Percentiles rank a stretch among this genome's conserved stretches.
Evolutionary conservation across 306 rosid species (phyloP).

Genomic region (Sicyos baderoa): DNA sequence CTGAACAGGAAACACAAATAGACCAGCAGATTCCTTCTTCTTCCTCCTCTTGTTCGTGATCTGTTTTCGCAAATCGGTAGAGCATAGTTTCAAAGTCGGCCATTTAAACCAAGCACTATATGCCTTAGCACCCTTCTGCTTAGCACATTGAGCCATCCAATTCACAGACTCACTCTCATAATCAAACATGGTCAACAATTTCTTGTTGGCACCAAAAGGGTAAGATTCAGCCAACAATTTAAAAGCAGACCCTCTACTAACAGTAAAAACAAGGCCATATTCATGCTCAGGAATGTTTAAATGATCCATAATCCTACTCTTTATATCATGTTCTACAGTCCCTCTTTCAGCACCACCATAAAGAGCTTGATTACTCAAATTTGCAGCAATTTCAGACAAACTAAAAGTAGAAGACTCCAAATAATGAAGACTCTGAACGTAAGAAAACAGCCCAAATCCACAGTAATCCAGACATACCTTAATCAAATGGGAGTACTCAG

Average conservation of each 20-base stretch:
- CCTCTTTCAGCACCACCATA: constrained; percentile 94
- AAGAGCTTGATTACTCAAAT: constrained; percentile 84
- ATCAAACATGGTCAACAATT: constrained; percentile 85
- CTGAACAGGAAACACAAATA: constrained; percentile 36
- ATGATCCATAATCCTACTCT: constrained; percentile 82
- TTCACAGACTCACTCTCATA: constrained; percentile 91
- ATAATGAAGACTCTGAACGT: constrained; percentile 79
- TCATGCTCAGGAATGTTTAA: constrained; percentile 92
- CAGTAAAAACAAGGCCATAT: constrained; percentile 94
- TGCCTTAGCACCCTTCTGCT: constrained; percentile 86
- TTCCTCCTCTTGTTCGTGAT: constrained; percentile 43
- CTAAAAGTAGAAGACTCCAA: constrained; percentile 98
- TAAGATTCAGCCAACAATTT: constrained; percentile 77
- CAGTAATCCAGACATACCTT: constrained; percentile 93
- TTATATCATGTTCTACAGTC: constrained; percentile 78
- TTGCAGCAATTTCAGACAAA: constrained; percentile 92
- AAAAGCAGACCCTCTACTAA: too few species aligned
- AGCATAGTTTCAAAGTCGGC: constrained; percentile 92
- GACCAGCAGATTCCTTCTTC: constrained; percentile 32
- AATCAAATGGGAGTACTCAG: constrained; percentile 63
- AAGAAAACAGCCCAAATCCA: constrained; percentile 91
- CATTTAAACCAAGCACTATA: constrained; percentile 91
- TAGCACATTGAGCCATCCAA: constrained; percentile 94
- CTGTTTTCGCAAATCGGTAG: constrained; percentile 89
- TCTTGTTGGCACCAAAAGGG: constrained; percentile 82